Base-by-base conservation (phyloP, 1,139 yeast genomes). In the Diutina ranongensis region DNA sequence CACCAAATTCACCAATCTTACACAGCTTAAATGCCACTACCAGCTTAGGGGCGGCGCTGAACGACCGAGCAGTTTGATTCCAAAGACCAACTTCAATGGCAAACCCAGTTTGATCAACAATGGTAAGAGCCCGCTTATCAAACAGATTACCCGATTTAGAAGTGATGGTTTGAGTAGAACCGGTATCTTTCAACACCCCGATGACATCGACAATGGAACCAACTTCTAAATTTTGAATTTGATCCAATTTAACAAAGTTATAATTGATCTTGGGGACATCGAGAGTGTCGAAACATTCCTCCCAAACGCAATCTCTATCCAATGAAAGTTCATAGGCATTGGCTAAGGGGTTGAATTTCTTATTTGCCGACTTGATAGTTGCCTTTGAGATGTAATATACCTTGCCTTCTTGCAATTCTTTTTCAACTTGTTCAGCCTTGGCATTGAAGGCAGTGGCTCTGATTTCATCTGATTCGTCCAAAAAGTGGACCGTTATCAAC, bases 401-500 rank as follows among this genome's bases (percentile, higher is more conserved):
- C 59, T 84, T 82, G 32, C 96, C 97, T 58, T 88, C 97, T 61
- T 84, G 84, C 49, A 94, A 68, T 44, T 78, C 57, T 54, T 82
- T 83, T 63, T 76, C 82, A 57, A 76, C 83, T 57, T 77, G 78
- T 50, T 85, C 95, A 7, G 94, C 97, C 52, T 77, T 74, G 42
- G 87, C 94, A 59, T 85, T 86, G 64, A 94, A 94, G 3, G 94
- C 97, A 8, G 97, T 88, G 15, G 95, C 97, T 57, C 94, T 77
- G 55, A 94, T 94, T 66, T 92, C 98, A 56, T 94, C 96, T 5
- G 96, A 83, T 60, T 94, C 95, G 60, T 94, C 99, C 52, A 89
- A 67, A 52, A 94, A 78, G 54, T 88, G 86, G 38, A 87, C 87
- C 55, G 83, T 83, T 67, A 94, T 87, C 50, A 94, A 72, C 61